Base-by-base conservation (phyloP, 371 early-diverging fungal genomes). In the Mucor piriformis region DNA sequence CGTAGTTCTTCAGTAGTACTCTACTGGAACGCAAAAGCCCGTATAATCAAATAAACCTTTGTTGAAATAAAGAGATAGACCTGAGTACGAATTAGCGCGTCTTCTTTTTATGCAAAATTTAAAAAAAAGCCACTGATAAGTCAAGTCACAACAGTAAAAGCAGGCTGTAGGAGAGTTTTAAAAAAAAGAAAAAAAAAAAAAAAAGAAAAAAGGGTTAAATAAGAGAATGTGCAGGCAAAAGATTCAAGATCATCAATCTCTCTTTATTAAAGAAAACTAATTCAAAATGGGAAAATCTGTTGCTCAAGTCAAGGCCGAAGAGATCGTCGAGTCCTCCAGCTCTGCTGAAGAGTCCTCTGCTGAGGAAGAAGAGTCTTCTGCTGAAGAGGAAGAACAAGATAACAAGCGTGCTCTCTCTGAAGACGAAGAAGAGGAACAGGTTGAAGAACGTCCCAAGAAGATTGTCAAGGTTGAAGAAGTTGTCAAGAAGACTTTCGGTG, bases 301-400 rank as follows among this genome's bases (percentile, higher is more conserved):
- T 40, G 97, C 97, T 50, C 95, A 95, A 79, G 94, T 96, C 12
- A 96, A 96, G 74, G 83, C 96, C 50, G 97, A 98, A 64, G 96
- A 96, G 76, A 81, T 96, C 40, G 21, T 33, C 21, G 42, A 54
- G 23, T 35, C 61, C 32, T 16, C n/a, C 6, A 35, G 37, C 33
- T 48, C 49, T 40, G 35, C 18, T 35, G 55, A 61, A 24, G 49
- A 61, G 7, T 40, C 25, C 15, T 52, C 57, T 40, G 42, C 35
- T 7, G 54, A 54, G 35, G 50, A 57, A 25, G 49, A 51, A 54
- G 66, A 61, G n/a, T 60, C 61, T 16, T 46, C 33, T n/a, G 38
- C 37, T 38, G 64, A 67, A n/a, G 40, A 61, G n/a, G 47, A 72
- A 64, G 76, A 77, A 21, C 67, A 76, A 11, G 50, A 64, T 32